Conservation (phyloP, 1,139 yeast species). For the Pichia sp. region DNA sequence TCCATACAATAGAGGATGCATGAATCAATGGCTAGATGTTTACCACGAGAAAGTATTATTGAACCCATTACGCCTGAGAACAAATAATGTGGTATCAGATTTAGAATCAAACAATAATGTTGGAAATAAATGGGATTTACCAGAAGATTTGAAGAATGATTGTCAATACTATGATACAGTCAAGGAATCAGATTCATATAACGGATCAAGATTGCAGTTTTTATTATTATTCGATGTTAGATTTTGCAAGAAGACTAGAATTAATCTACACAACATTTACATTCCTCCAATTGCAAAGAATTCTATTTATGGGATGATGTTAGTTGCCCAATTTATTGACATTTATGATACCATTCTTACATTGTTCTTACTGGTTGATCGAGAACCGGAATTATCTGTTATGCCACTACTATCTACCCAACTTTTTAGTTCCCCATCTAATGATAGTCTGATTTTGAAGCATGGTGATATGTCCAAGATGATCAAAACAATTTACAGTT, state of each 20-base stretch:
- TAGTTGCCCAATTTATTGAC: conserved; percentile 81
- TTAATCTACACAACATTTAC: conserved; percentile 63
- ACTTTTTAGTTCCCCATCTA: conserved; percentile 79
- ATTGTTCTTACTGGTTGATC: conserved; percentile 63
- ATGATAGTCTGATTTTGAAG: conserved; percentile 64
- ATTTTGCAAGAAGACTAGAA: conserved; percentile 67
- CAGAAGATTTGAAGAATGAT: conserved; percentile 40
- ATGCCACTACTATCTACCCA: conserved; percentile 81
- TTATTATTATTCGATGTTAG: conserved; percentile 68
- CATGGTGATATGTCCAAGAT: conserved; percentile 73
- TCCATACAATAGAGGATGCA: conserved; percentile 56
- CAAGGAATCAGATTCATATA: conserved; percentile 34
- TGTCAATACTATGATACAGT: conserved; percentile 42
- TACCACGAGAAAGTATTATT: conserved; percentile 21
- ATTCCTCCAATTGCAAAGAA: conserved; percentile 71
- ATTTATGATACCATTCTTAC: conserved; percentile 79
- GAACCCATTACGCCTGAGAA: conserved; percentile 18
- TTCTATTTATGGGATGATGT: conserved; percentile 52
- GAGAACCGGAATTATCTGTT: conserved; percentile 82
- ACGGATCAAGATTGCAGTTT: conserved; percentile 78
- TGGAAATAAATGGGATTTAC: conserved; percentile 39
- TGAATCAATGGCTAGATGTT: conserved; percentile 22
- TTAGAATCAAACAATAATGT: not conserved
- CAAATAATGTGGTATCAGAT: not conserved
- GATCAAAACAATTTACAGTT: conserved; percentile 63